Evolutionary conservation across 2,329 filamentous ascomycete genomes (phyloP), one percentile per base, ranked within the genome.

Genomic region (Calonectria hawksworthii): DNA sequence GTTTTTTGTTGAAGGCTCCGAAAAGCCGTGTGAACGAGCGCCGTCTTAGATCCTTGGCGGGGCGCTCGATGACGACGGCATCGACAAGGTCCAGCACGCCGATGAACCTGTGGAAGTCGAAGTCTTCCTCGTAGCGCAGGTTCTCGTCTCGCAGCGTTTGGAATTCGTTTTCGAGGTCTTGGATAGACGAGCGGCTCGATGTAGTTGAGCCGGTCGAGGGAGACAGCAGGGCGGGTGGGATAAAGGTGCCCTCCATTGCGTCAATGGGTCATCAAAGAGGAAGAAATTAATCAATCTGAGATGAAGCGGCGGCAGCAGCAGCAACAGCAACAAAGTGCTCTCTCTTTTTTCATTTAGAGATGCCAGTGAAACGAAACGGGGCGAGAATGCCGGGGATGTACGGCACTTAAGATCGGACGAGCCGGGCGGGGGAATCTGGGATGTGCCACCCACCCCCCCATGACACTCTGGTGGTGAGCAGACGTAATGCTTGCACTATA

Each of bases 61-160:
- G 52, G 26, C 72, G 73, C 59, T 81, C 76, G 56, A 74, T 75
- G 56, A 81, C 75, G 47, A 81, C 74, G 28, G 75, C 59, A 32
- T 81, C 79, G 56, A 81, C 79, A 14, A 77, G 78, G 30, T 81
- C 78, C 59, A 81, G 68, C 38, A 75, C 77, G 54, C 80, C 77
- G 65, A 81, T 81, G 56, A 80, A 81, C 36, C 73, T 76, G 75
- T 81, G 79, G 56, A 81, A 81, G 44, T 81, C 74, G 32, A 74
- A 72, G 50, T 81, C 79, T 9, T 81, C 79, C 70, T 81, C 79
- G 65, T 80, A 81, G 56, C 74, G 72, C 34, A 81, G 70, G n/a
- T 75, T 73, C 9, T 77, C 52, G 32, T 81, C 79, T 56, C 79
- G 77, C 13, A 81, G 73, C n/a, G 77, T 72, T 32, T 76, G 61